Percentiles rank a stretch among this genome's conserved stretches.
These are phyloP conservation scores for Podila epigama DNA, from an alignment of 192 early-diverging fungal species.

Conservation along the genomic window DNA sequence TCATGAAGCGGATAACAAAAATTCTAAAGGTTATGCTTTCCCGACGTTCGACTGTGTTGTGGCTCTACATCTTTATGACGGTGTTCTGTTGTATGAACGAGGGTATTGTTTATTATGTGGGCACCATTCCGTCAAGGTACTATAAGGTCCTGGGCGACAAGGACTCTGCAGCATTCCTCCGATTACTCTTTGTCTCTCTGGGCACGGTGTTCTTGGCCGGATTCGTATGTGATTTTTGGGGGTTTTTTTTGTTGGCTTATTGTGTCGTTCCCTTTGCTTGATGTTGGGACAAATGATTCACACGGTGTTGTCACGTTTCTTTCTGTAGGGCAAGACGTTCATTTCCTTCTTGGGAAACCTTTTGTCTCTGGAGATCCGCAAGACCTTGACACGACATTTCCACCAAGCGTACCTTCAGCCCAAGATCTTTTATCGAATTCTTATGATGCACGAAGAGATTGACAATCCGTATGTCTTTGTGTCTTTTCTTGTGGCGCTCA, in stretches of 20 bases:
- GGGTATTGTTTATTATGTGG: conserved; percentile 71
- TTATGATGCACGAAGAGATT: conserved; percentile 58
- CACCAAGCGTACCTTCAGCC: conserved; percentile 69
- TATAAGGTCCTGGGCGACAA: conserved; percentile 75
- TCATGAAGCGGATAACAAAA: conserved; percentile 39
- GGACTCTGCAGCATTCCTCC: conserved; percentile 66
- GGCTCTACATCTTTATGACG: conserved; percentile 55
- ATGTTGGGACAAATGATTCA: background rate
- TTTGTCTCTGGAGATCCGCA: conserved; percentile 70
- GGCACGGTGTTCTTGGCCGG: conserved; percentile 64
- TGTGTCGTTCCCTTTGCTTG: no score
- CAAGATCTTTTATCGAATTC: conserved; percentile 65
- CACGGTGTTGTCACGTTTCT: background rate
- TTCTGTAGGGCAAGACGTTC: conserved; percentile 60
- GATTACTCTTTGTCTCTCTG: conserved; percentile 62
- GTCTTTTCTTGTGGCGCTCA: background rate
- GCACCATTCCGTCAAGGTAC: conserved; percentile 74
- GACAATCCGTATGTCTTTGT: conserved; percentile 73
- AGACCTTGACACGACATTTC: conserved; percentile 65
- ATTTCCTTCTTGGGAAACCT: conserved; percentile 66
- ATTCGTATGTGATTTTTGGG: conserved; percentile 52
- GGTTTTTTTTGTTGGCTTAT: conserved; percentile 23
- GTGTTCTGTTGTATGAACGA: conserved; percentile 53
- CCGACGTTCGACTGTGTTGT: conserved; percentile 34
- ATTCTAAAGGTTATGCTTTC: conserved; percentile 42